Conservation (phyloP, 352 stramenopile species). For the Phytophthora macrochlamydospora region DNA sequence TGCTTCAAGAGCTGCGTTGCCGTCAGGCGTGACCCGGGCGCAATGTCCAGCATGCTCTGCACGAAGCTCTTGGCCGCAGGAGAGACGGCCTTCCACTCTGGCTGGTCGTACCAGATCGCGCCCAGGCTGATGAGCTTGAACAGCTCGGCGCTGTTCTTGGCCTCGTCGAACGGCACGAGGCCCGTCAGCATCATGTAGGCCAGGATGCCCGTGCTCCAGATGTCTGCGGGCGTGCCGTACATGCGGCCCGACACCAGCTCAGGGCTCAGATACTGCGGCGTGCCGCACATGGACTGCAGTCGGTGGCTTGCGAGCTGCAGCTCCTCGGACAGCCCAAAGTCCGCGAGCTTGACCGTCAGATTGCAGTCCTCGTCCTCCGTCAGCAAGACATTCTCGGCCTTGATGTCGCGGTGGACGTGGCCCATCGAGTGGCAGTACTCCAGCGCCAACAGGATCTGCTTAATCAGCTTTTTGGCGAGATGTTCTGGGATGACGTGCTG, state of each 20-base stretch:
- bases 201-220: conserved; percentile 96
- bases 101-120: conserved; percentile 91
- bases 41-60: conserved; percentile 85
- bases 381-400: conserved; percentile 89
- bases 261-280: conserved; percentile 96
- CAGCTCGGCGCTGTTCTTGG: conserved; percentile 53
- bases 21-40: conserved; percentile 70
- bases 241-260: conserved; percentile 93
- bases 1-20: conserved; percentile 60
- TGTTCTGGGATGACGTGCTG: conserved; percentile 67
- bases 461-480: conserved; percentile 73
- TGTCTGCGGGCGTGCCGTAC: conserved; percentile 93
- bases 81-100: conserved; percentile 86
- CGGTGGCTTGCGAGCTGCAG: conserved; percentile 87
- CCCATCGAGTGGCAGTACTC: conserved; percentile 88
- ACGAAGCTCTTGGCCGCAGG: conserved; percentile 88
- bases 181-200: conserved; percentile 91
- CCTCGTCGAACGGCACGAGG: conserved; percentile 60
- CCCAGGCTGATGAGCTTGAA: conserved; percentile 90
- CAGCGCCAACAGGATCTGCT: conserved; percentile 75
- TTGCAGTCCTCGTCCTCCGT: conserved; percentile 76
- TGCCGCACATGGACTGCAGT: conserved; percentile 94
- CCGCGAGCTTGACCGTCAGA: conserved; percentile 87
- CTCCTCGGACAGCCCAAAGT: conserved; percentile 92
- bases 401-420: conserved; percentile 91